Percentiles rank a stretch among this genome's conserved stretches.
Evolutionary conservation across 495 filamentous ascomycete genomes (phyloP).

Genomic region (Penicillium taxi): DNA sequence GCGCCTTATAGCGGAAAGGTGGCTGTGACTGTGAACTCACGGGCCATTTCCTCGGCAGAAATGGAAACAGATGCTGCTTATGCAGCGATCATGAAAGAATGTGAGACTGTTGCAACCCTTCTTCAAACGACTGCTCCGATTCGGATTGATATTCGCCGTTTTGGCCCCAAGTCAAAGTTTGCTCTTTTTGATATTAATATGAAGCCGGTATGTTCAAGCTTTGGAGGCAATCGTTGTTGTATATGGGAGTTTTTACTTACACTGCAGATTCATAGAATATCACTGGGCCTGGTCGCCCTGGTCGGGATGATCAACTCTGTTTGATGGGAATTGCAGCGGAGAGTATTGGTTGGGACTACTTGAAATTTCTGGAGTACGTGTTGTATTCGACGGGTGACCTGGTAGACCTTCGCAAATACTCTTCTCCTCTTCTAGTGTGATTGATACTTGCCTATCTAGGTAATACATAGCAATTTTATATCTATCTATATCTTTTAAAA

Average conservation of each 20-base stretch:
- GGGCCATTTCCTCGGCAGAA: constrained; percentile 10
- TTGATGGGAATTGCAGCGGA: constrained; percentile 17
- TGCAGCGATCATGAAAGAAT: constrained; percentile 16
- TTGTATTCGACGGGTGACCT: constrained; percentile 7
- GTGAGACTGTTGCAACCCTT: constrained; percentile 21
- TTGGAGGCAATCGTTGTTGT: not conserved
- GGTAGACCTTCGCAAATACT: constrained; percentile 7
- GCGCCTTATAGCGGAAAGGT: constrained; percentile 30
- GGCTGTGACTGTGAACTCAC: constrained; percentile 25
- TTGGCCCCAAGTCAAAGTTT: constrained; percentile 16
- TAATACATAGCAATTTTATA: too few species aligned
- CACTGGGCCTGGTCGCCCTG: constrained; percentile 21
- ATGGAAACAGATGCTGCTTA: constrained; percentile 13
- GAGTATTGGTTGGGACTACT: constrained; percentile 15
- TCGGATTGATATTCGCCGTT: constrained; percentile 32
- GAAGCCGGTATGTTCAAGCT: constrained; percentile 27
- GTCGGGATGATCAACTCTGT: constrained; percentile 21
- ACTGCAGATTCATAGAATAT: constrained; percentile 14
- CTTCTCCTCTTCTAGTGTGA: constrained; percentile 2
- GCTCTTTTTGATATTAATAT: constrained; percentile 34
- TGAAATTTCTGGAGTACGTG: constrained; percentile 10
- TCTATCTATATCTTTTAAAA: too few species aligned
- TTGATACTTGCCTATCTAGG: too few species aligned
- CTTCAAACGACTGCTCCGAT: constrained; percentile 22
- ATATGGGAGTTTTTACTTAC: not conserved